These are phyloP conservation scores for Lagenidium sp. DNA, from an alignment of 352 stramenopile species.

Conservation along the genomic window DNA sequence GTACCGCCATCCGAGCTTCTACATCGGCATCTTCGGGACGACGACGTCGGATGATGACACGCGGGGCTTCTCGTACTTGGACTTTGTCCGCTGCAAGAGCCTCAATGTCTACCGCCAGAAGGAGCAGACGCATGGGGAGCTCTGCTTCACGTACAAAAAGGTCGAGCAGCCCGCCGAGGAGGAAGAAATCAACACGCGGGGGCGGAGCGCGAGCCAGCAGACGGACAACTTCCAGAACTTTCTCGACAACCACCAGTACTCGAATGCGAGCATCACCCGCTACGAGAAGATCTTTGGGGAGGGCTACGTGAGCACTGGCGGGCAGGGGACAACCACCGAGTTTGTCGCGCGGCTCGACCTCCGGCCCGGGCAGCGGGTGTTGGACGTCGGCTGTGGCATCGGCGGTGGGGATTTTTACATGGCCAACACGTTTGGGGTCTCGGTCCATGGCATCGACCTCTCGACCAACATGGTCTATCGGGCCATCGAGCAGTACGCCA, in stretches of 20 bases:
- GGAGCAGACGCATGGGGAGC: conserved; percentile 28
- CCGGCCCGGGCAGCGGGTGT: conserved; percentile 19
- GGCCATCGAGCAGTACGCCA: conserved; percentile 13
- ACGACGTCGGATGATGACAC: conserved; percentile 15
- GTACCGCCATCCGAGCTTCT: conserved; percentile 33
- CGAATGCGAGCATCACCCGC: conserved; percentile 21
- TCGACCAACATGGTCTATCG: conserved; percentile 30
- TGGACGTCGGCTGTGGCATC: conserved; percentile 78
- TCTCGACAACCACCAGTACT: conserved; percentile 32
- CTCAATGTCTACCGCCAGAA: conserved; percentile 23
- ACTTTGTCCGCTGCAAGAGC: conserved; percentile 18
- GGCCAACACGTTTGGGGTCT: conserved; percentile 62
- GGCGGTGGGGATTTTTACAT: conserved; percentile 71
- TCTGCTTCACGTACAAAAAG: conserved; percentile 26
- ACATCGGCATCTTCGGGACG: conserved; percentile 23
- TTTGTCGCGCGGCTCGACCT: conserved; percentile 31
- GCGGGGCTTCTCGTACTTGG: conserved; percentile 12
- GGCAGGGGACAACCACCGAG: conserved; percentile 28
- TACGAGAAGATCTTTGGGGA: conserved; percentile 40
- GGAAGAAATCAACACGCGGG: conserved; percentile 16
- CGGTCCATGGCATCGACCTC: conserved; percentile 29
- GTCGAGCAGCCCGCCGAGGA: conserved; percentile 17
- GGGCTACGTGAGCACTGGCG: conserved; percentile 31
- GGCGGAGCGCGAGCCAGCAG: conserved; percentile 15
- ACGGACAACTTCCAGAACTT: conserved; percentile 32